Evolutionary conservation across 2,329 filamentous ascomycete species (phyloP).

Genomic region (Didymella sp.): DNA sequence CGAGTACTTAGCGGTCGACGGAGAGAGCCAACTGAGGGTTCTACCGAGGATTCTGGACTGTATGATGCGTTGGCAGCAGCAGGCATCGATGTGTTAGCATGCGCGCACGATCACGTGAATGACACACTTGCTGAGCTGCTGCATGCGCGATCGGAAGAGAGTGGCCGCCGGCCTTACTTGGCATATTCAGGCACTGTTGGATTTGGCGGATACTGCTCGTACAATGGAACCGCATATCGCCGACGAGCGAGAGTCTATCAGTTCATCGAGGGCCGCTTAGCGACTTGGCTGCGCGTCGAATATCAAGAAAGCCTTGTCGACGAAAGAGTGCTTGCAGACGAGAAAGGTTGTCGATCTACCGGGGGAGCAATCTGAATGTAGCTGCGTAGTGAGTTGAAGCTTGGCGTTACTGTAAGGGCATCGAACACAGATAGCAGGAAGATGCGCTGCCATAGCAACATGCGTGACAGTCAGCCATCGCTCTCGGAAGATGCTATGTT

Average conservation of each 20-base stretch:
- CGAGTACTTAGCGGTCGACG: constrained; percentile 70
- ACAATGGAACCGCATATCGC: constrained; percentile 71
- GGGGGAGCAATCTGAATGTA: background rate
- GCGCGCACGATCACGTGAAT: constrained; percentile 93
- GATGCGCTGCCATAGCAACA: background rate
- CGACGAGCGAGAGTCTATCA: constrained; percentile 86
- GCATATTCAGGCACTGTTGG: constrained; percentile 91
- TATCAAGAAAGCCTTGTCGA: constrained; percentile 53
- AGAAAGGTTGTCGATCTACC: background rate
- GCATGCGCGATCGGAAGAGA: constrained; percentile 28
- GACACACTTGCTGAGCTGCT: constrained; percentile 76
- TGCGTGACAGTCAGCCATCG: too few species aligned
- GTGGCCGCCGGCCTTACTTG: constrained; percentile 44
- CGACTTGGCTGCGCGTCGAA: constrained; percentile 87
- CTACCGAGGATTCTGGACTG: constrained; percentile 86
- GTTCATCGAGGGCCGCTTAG: constrained; percentile 85
- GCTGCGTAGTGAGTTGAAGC: constrained; percentile 12
- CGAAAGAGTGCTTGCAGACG: constrained; percentile 40
- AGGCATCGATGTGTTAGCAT: constrained; percentile 82
- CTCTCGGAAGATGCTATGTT: too few species aligned
- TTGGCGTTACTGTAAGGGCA: background rate
- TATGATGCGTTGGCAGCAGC: constrained; percentile 83
- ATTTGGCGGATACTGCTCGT: constrained; percentile 91
- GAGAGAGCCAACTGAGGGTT: constrained; percentile 83
- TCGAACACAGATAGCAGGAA: too few species aligned